A percentile compares a stretch with the other conserved stretches of the same genome.
Evolutionary conservation across 306 rosid species (phyloP).

Genomic region (Vicia villosa): DNA sequence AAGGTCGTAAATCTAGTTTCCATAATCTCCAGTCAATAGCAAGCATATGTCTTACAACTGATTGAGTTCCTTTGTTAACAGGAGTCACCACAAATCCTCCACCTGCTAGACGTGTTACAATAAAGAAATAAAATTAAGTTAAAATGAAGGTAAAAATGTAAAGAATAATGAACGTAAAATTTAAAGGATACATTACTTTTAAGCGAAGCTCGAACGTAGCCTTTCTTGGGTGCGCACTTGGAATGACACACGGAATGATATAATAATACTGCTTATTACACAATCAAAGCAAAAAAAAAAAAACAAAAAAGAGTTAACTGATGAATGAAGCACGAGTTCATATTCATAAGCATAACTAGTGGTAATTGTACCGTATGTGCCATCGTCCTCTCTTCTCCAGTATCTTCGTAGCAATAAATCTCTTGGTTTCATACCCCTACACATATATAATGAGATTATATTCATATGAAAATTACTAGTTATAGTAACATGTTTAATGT

Average conservation of each 20-base stretch:
- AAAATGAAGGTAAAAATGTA: background rate
- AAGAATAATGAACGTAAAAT: background rate
- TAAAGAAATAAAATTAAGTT: background rate
- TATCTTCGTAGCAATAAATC: conserved; percentile 80
- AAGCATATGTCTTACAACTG: conserved; percentile 90
- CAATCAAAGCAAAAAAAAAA: conserved; percentile 30
- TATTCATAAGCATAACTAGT: background rate
- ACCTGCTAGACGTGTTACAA: conserved; percentile 48
- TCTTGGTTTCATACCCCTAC: conserved; percentile 84
- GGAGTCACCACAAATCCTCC: conserved; percentile 93
- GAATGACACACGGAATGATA: conserved; percentile 78
- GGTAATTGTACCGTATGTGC: conserved; percentile 72
- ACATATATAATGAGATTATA: conserved; percentile 8
- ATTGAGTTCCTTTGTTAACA: conserved; percentile 64
- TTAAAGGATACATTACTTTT: conserved; percentile 84
- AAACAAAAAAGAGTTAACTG: conserved; percentile 15
- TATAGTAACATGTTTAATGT: conserved; percentile 5
- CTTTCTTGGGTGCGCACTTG: conserved; percentile 66
- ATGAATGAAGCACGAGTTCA: conserved; percentile 2
- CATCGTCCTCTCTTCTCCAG: conserved; percentile 99
- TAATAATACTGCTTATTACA: conserved; percentile 60
- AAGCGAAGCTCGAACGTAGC: conserved; percentile 87
- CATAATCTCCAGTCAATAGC: conserved; percentile 90
- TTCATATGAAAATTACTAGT: background rate
- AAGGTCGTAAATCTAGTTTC: conserved; percentile 66